Evolutionary conservation across 208 protist species (phyloP).

Genomic region (Crithidia bombi): DNA sequence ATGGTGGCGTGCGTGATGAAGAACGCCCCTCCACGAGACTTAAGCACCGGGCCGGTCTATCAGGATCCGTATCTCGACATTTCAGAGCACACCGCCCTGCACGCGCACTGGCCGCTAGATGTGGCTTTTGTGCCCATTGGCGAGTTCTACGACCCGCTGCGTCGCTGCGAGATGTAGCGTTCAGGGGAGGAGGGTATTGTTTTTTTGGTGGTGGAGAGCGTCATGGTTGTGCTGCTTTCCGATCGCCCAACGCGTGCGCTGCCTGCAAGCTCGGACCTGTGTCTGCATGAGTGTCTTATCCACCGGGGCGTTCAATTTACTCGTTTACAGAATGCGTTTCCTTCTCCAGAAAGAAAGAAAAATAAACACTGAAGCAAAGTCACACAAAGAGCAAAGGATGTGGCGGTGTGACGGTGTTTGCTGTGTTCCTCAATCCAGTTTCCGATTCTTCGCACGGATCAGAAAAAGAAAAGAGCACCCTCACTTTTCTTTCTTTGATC

Average conservation of each 20-base stretch:
- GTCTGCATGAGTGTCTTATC: too few relatives aligned
- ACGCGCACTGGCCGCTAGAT: slow-evolving; percentile 55
- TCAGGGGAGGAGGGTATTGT: not conserved
- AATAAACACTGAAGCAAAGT: not conserved
- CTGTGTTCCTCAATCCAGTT: too few relatives aligned
- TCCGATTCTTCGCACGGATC: too few relatives aligned
- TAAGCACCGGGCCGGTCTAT: slow-evolving; percentile 45
- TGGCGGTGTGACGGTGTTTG: too few relatives aligned
- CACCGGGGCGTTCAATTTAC: not conserved
- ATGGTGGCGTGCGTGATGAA: slow-evolving; percentile 74
- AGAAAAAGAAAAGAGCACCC: too few relatives aligned
- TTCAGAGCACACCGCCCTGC: slow-evolving; percentile 65
- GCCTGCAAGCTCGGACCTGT: too few relatives aligned
- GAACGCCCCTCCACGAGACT: slow-evolving; percentile 60
- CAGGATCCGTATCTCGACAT: slow-evolving; percentile 83
- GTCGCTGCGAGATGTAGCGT: slow-evolving; percentile 65
- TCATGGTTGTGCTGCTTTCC: not conserved
- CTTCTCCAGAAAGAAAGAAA: too few relatives aligned
- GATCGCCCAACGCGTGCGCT: not conserved
- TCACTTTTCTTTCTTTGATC: too few relatives aligned
- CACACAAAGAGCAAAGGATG: not conserved
- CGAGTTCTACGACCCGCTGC: slow-evolving; percentile 75
- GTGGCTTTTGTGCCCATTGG: slow-evolving; percentile 82
- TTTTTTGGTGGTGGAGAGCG: not conserved
- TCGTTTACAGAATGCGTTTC: not conserved